These are phyloP conservation scores for Komagataella populi DNA, from an alignment of 805 yeast genomes.

Conservation along the genomic window DNA sequence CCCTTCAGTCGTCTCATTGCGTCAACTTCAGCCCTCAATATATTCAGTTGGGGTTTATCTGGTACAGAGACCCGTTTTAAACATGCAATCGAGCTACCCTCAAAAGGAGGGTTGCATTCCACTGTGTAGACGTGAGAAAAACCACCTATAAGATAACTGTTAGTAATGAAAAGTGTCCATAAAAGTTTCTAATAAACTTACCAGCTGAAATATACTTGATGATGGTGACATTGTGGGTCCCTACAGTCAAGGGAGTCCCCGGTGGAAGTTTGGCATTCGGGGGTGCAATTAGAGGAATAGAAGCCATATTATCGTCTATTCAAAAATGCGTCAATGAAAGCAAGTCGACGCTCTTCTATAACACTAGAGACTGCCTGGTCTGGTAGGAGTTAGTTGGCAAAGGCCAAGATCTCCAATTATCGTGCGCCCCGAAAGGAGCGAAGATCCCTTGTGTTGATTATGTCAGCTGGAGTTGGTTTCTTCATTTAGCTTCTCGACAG, in stretches of 20 bases:
- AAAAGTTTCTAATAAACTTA: conserved; percentile 7
- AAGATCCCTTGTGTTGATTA: not conserved
- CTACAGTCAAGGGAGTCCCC: conserved; percentile 68
- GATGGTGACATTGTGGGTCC: conserved; percentile 56
- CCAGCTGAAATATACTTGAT: conserved; percentile 61
- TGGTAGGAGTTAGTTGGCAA: not conserved
- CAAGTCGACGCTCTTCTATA: not conserved
- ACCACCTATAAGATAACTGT: conserved; percentile 32
- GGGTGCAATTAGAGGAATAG: conserved; percentile 13
- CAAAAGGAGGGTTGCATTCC: conserved; percentile 46
- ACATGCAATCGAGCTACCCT: conserved; percentile 52
- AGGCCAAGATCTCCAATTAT: not conserved
- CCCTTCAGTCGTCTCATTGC: conserved; percentile 88
- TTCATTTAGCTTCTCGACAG: not conserved
- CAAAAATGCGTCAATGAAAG: not conserved
- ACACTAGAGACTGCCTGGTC: not conserved
- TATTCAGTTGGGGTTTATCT: conserved; percentile 68
- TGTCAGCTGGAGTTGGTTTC: not conserved
- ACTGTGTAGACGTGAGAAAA: conserved; percentile 92
- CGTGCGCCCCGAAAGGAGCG: not conserved
- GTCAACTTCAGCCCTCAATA: conserved; percentile 88
- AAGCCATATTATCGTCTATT: not conserved
- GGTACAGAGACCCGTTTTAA: conserved; percentile 94
- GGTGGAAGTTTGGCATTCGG: conserved; percentile 40
- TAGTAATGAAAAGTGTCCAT: not conserved